Conservation (phyloP, 768 basidiomycete genomes). For the Suillus weaverae region DNA sequence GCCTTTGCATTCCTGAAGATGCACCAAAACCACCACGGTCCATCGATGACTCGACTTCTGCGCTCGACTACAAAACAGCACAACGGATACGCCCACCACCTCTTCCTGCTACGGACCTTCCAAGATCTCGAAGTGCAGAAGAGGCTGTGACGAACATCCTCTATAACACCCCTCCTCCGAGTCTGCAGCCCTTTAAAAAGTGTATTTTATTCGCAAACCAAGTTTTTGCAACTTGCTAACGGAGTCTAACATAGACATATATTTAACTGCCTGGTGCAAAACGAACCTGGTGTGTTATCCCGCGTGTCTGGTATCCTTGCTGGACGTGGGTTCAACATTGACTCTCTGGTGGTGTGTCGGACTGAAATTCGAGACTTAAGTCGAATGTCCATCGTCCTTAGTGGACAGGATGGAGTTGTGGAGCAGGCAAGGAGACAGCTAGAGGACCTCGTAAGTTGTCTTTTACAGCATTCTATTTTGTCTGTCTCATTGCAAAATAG, state of each 20-base stretch:
- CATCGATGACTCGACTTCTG: conserved; percentile 92
- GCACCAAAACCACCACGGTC: conserved; percentile 73
- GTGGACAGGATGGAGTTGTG: conserved; percentile 95
- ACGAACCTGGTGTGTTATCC: conserved; percentile 98
- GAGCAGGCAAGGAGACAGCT: conserved; percentile 96
- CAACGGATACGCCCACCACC: conserved; percentile 78
- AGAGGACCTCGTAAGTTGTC: conserved; percentile 82
- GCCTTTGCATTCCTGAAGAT: conserved; percentile 18
- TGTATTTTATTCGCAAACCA: conserved; percentile 25
- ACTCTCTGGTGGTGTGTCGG: conserved; percentile 96
- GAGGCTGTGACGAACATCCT: conserved; percentile 97
- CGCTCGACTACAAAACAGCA: conserved; percentile 84
- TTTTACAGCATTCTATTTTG: neutral
- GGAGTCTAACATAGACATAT: conserved; percentile 64
- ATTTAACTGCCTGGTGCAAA: conserved; percentile 97
- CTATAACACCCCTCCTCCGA: conserved; percentile 94
- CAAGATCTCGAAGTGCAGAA: conserved; percentile 81
- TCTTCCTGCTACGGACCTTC: conserved; percentile 83
- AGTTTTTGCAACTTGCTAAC: conserved; percentile 9
- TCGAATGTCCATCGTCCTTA: conserved; percentile 97
- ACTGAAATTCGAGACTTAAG: conserved; percentile 96
- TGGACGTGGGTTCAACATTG: conserved; percentile 97
- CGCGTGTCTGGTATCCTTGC: conserved; percentile 97
- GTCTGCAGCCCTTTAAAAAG: conserved; percentile 91
- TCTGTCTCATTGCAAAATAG: conserved; percentile 39